A percentile compares a stretch with the other conserved stretches of the same genome.
Conservation (phyloP, 805 yeast genomes). For the Ogataea philodendri region DNA sequence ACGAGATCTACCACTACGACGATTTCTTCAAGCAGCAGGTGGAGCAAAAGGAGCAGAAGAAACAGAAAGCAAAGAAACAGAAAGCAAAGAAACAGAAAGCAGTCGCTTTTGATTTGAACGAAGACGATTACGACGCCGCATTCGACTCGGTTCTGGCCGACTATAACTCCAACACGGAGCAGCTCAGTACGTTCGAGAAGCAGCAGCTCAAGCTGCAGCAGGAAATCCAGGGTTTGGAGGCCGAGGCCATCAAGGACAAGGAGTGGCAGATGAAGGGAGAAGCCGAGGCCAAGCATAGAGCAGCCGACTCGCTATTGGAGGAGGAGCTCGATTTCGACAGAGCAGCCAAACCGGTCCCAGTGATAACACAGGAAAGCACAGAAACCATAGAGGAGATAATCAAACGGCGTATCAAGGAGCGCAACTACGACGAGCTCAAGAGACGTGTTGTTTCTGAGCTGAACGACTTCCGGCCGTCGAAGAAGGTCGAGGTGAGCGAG, state of each 20-base stretch:
- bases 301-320: constrained; percentile 76
- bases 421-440: constrained; percentile 81
- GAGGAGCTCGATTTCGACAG: constrained; percentile 89
- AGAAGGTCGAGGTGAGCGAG: constrained; percentile 69
- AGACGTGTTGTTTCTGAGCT: constrained; percentile 67
- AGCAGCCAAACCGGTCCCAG: constrained; percentile 93
- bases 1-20: constrained; percentile 52
- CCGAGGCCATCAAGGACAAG: constrained; percentile 85
- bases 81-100: constrained; percentile 25
- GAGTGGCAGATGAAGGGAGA: constrained; percentile 96
- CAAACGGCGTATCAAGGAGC: constrained; percentile 70
- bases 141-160: constrained; percentile 62
- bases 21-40: constrained; percentile 57
- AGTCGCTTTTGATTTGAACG: constrained; percentile 47
- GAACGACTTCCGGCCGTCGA: constrained; percentile 55
- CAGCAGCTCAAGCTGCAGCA: constrained; percentile 74
- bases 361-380: constrained; percentile 84
- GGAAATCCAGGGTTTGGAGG: constrained; percentile 78
- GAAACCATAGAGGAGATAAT: constrained; percentile 87
- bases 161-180: constrained; percentile 39
- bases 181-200: constrained; percentile 73
- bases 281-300: constrained; percentile 76
- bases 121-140: constrained; percentile 61
- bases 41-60: constrained; percentile 17
- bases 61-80: too few relatives aligned